Conservation (phyloP, 441 rosid genomes). For the Pelargonium citronellum region DNA sequence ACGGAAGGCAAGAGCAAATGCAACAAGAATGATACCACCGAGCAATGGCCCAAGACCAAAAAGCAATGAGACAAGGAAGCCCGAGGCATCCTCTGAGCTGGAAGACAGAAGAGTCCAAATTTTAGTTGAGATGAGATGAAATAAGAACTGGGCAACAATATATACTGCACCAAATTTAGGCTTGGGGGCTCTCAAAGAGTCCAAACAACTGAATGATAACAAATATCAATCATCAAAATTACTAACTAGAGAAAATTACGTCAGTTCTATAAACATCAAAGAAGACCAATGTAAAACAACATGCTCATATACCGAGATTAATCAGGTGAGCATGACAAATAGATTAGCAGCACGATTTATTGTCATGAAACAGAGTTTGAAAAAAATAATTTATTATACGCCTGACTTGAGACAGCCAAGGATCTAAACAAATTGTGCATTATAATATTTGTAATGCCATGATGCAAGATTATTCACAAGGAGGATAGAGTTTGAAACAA, state of each 20-base stretch:
- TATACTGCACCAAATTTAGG: neutral
- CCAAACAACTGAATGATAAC: no score
- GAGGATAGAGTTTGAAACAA: neutral
- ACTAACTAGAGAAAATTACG: no score
- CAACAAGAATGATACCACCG: slow-evolving; percentile 71
- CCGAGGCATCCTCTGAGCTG: slow-evolving; percentile 98
- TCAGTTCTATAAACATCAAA: no score
- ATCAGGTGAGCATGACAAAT: no score
- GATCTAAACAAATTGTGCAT: neutral
- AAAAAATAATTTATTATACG: neutral
- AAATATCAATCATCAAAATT: no score
- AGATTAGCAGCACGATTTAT: no score
- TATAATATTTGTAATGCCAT: slow-evolving; percentile 11
- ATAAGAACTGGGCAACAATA: neutral
- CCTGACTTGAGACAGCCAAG: neutral
- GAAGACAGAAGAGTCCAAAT: slow-evolving; percentile 23
- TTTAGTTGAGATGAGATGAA: slow-evolving; percentile 15
- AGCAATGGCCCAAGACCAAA: slow-evolving; percentile 95
- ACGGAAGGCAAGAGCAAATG: slow-evolving; percentile 64
- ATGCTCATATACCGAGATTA: no score
- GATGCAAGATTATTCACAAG: neutral
- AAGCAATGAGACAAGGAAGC: slow-evolving; percentile 86
- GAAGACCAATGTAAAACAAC: no score
- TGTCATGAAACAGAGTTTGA: neutral
- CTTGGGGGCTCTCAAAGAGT: no score